phyloP scores from a whole-genome alignment of 495 filamentous ascomycete genomes.

The Xylaria venustula region DNA sequence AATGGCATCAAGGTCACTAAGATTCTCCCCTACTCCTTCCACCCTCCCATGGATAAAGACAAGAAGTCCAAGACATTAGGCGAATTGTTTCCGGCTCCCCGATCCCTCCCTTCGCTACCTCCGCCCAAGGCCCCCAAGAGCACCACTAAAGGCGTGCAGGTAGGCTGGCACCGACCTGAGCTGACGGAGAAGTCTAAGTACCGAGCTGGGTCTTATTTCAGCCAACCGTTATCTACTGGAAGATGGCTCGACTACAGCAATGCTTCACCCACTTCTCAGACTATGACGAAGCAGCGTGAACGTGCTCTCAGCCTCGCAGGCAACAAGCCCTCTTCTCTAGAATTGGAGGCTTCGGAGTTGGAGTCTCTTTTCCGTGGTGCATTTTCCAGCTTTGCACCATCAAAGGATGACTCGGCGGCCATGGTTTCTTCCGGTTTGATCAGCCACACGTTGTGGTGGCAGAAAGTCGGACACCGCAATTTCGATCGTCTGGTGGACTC shows the following conservation, averaged over 20 bases:
- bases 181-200: slow-evolving; percentile 54
- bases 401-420: slow-evolving; percentile 73
- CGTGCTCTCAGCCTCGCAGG: slow-evolving; percentile 68
- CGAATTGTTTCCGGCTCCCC: slow-evolving; percentile 74
- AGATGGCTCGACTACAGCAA: slow-evolving; percentile 70
- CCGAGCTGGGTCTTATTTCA: slow-evolving; percentile 53
- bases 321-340: slow-evolving; percentile 50
- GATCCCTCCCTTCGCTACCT: slow-evolving; percentile 62
- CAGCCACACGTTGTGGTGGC: slow-evolving; percentile 80
- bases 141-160: slow-evolving; percentile 57
- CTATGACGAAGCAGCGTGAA: slow-evolving; percentile 67
- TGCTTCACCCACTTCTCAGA: slow-evolving; percentile 54
- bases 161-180: slow-evolving; percentile 63
- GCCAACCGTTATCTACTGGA: slow-evolving; percentile 57
- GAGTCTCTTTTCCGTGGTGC: slow-evolving; percentile 76
- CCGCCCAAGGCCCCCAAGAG: slow-evolving; percentile 69
- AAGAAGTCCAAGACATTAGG: slow-evolving; percentile 65
- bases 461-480: slow-evolving; percentile 63
- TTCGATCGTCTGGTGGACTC: slow-evolving; percentile 45
- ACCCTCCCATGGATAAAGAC: slow-evolving; percentile 36
- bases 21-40: slow-evolving; percentile 52
- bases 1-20: slow-evolving; percentile 71
- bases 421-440: slow-evolving; percentile 69
- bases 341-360: slow-evolving; percentile 60
- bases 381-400: slow-evolving; percentile 86